Conservation (phyloP, 176 grass and related monocot species). For the Carex scoparia region DNA sequence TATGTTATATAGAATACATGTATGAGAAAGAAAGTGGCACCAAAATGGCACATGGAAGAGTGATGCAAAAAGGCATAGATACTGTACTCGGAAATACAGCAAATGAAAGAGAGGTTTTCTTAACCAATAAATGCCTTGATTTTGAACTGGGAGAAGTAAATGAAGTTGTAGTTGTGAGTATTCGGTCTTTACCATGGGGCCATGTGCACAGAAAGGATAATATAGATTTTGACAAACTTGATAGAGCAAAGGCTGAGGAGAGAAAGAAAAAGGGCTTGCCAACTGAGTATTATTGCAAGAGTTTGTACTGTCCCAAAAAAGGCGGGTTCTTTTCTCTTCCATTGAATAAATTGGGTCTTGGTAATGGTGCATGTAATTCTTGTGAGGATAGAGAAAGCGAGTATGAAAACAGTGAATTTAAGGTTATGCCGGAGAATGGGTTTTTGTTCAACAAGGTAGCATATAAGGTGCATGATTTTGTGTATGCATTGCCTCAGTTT, state of each 20-base stretch:
- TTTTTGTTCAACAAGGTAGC: slow-evolving; percentile 55
- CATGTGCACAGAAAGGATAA: slow-evolving; percentile 87
- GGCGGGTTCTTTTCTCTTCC: slow-evolving; percentile 83
- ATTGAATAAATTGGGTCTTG: slow-evolving; percentile 63
- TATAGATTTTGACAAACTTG: slow-evolving; percentile 55
- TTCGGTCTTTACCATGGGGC: slow-evolving; percentile 75
- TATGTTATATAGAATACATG: slow-evolving; percentile 89
- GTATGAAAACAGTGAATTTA: slow-evolving; percentile 44
- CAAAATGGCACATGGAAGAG: slow-evolving; percentile 86
- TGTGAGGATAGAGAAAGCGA: slow-evolving; percentile 55
- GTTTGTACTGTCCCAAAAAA: slow-evolving; percentile 79
- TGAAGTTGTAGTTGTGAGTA: slow-evolving; percentile 58
- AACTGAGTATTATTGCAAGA: slow-evolving; percentile 76
- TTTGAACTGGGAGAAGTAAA: slow-evolving; percentile 78
- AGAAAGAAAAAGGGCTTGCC: slow-evolving; percentile 83
- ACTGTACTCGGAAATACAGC: slow-evolving; percentile 95
- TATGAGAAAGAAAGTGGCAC: slow-evolving; percentile 61
- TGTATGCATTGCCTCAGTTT: slow-evolving; percentile 79
- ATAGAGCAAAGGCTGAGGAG: slow-evolving; percentile 63
- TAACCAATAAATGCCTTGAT: slow-evolving; percentile 84
- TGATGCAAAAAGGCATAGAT: slow-evolving; percentile 56
- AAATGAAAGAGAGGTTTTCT: slow-evolving; percentile 88
- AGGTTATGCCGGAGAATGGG: slow-evolving; percentile 50
- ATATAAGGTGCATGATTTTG: slow-evolving; percentile 69
- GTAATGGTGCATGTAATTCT: slow-evolving; percentile 72